Conservation (phyloP, 2,329 filamentous ascomycete species). For the Arachnopeziza araneosa region DNA sequence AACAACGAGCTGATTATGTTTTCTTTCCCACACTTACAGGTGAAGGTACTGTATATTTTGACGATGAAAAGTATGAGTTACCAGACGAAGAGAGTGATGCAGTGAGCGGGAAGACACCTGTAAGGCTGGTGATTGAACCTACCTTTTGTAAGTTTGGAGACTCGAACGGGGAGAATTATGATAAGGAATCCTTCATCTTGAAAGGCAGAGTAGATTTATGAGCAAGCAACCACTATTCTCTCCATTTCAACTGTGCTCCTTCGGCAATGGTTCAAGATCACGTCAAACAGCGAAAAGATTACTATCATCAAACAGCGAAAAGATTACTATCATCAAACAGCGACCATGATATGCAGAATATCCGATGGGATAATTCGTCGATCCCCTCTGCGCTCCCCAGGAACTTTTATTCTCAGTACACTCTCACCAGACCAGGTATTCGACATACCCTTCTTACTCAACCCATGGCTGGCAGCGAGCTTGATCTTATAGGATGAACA, state of each 20-base stretch:
- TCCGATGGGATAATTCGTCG: too few species aligned
- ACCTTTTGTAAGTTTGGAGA: background rate
- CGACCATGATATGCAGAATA: too few species aligned
- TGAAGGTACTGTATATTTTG: background rate
- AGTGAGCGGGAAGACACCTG: background rate
- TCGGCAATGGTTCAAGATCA: background rate
- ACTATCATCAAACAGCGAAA: too few species aligned
- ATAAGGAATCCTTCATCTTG: background rate
- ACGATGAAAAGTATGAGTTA: background rate
- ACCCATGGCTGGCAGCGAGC: too few species aligned
- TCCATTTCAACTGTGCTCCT: background rate
- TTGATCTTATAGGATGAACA: too few species aligned
- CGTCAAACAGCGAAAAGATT: too few species aligned
- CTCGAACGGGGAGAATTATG: background rate
- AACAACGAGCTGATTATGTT: background rate
- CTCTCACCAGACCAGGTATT: too few species aligned
- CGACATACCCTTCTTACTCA: too few species aligned
- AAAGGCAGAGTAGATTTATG: background rate
- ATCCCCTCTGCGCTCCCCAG: too few species aligned
- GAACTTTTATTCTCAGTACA: too few species aligned
- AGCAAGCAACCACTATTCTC: background rate
- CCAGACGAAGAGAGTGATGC: background rate
- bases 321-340: too few species aligned
- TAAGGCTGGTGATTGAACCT: background rate
- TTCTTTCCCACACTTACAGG: background rate